These are phyloP conservation scores for Aspergillus ochraceus DNA, from an alignment of 2,329 filamentous ascomycete genomes.

Conservation along the genomic window DNA sequence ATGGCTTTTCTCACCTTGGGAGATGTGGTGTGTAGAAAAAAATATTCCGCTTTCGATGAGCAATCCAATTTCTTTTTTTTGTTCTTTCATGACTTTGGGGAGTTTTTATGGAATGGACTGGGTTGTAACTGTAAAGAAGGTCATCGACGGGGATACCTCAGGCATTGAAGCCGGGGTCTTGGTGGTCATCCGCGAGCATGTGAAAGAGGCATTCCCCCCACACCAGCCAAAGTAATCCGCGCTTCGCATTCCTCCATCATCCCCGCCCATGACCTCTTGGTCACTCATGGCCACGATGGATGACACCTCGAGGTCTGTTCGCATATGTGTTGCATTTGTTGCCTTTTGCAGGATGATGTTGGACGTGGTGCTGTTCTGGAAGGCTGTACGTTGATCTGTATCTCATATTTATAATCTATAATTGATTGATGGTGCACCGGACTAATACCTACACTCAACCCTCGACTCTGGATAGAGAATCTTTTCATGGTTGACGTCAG, in stretches of 20 bases:
- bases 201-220: conserved; percentile 9
- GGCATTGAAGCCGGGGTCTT: too few species aligned
- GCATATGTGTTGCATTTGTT: conserved; percentile 22
- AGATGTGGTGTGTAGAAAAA: conserved; percentile 31
- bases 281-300: conserved; percentile 18
- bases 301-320: conserved; percentile 24
- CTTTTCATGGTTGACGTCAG: conserved; percentile 65
- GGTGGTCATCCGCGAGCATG: conserved; percentile 12
- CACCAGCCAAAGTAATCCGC: not conserved
- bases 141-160: too few species aligned
- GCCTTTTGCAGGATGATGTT: conserved; percentile 58
- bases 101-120: too few species aligned
- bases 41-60: conserved; percentile 18
- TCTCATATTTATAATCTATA: not conserved
- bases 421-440: not conserved
- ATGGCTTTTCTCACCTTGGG: conserved; percentile 28
- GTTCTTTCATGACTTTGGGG: not conserved
- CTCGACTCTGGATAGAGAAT: conserved; percentile 57
- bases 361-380: conserved; percentile 65
- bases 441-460: not conserved
- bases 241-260: not conserved
- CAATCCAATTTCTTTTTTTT: conserved; percentile 19
- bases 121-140: not conserved
- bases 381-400: conserved; percentile 49
- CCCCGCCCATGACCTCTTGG: not conserved